Base-by-base conservation (phyloP, 2,329 filamentous ascomycete genomes). In the Didymella pinodella region DNA sequence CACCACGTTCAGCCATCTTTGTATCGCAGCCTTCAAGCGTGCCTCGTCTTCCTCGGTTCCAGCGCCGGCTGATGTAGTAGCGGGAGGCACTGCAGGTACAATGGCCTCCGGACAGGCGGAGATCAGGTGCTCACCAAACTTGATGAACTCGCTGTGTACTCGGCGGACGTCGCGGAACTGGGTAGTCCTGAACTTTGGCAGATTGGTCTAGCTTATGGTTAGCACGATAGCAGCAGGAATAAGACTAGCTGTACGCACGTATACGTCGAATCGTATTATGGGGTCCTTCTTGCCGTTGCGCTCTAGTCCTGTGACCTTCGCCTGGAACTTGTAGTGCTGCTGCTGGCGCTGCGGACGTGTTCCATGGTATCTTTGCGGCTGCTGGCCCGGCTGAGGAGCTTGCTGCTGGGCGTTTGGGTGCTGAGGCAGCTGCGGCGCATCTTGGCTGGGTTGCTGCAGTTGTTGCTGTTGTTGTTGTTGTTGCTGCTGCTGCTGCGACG, bases 111-210 rank as follows among this genome's bases (percentile, higher is more conserved):
- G 95, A 72, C 98, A 98, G n/a, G 94, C 93, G 25, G 94, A 97
- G 76, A 97, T 93, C 57, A 99, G 83, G 77, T 99, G 95, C 59
- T 97, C 91, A 55, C 91, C 92, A n/a, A 99, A 88, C 79, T 98
- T 99, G 65, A 92, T 85, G 72, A 99, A 99, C 75, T 99, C 95
- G 47, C 92, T 93, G 79, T 99, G 95, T 62, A 96, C 90, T 61
- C 95, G 91, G 69, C 95, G 91, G 66, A 99, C 93, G 78, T 99
- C 95, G 73, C 95, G 93, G 80, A 97, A 99, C 77, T 99, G 95
- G 5, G 95, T 99, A 0, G 95, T 99, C 70, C 95, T 88, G 79
- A 97, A 99, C 68, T 94, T 94, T 52, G 94, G 93, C n/a, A 99
- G 90, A 79, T 99, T 99, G 65, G 95, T 99, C 95, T 99, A 61